phyloP scores from a whole-genome alignment of 331 rosid species.

The Stylosanthes scabra region DNA sequence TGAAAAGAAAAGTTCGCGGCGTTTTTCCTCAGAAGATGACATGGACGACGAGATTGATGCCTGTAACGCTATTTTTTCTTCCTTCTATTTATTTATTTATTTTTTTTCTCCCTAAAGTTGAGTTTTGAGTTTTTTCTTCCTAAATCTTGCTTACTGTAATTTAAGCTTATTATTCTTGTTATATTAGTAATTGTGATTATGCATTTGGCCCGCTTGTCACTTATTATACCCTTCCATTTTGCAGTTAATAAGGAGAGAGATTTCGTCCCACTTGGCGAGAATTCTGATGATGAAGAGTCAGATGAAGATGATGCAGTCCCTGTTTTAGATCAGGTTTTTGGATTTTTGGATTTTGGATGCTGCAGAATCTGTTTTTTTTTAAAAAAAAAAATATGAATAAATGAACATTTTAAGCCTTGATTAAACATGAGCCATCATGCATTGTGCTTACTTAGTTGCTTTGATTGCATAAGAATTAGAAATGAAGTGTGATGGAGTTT shows the following conservation, averaged over 20 bases:
- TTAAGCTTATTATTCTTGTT: no score
- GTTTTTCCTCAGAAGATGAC: conserved; percentile 46
- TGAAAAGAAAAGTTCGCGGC: conserved; percentile 40
- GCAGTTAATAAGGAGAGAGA: conserved; percentile 90
- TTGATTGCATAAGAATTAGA: conserved; percentile 14
- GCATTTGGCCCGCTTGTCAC: neutral
- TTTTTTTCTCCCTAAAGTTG: neutral
- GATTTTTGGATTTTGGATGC: neutral
- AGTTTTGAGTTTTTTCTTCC: no score
- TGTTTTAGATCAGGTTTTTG: conserved; percentile 66
- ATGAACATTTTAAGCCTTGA: neutral
- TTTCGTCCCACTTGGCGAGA: conserved; percentile 67
- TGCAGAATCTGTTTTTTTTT: neutral
- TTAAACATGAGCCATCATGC: neutral
- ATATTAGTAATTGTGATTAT: no score
- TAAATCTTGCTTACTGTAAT: no score
- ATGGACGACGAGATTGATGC: conserved; percentile 89
- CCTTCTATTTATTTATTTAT: neutral
- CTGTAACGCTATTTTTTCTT: conserved; percentile 49
- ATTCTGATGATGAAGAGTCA: conserved; percentile 59
- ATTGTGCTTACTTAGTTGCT: neutral
- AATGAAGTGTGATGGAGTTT: neutral
- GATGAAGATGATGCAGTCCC: conserved; percentile 76
- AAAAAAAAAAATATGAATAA: neutral
- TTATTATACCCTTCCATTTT: conserved; percentile 12